These are phyloP conservation scores for Puccinia novopanici DNA, from an alignment of 1,284 basidiomycete species.

Conservation along the genomic window DNA sequence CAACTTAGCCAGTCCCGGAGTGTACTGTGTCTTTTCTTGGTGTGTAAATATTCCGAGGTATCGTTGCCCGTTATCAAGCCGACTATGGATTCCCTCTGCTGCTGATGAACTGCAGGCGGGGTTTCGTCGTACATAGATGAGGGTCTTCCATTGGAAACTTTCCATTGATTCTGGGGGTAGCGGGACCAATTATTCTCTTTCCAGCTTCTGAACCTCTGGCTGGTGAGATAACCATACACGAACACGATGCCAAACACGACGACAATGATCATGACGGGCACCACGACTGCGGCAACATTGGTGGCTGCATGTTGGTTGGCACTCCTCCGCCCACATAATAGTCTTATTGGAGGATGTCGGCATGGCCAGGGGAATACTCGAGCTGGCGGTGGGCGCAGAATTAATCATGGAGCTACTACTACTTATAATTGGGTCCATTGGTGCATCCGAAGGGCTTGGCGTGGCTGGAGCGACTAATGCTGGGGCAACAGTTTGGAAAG, in stretches of 20 bases:
- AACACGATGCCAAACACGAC: constrained; percentile 12
- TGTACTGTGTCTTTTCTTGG: constrained; percentile 18
- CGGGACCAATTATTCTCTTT: constrained; percentile 4
- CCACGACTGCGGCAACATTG: background rate
- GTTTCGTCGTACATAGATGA: background rate
- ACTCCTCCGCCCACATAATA: too few species aligned
- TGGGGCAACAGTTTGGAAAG: background rate
- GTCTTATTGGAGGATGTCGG: too few species aligned
- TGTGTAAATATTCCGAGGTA: too few species aligned
- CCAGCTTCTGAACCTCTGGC: constrained; percentile 25
- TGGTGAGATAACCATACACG: constrained; percentile 7
- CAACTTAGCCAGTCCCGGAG: constrained; percentile 22
- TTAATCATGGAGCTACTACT: background rate
- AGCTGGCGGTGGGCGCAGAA: constrained; percentile 17
- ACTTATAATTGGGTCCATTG: background rate
- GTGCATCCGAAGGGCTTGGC: background rate
- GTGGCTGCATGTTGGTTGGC: constrained; percentile 10
- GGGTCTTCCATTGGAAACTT: background rate
- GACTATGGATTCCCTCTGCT: constrained; percentile 12
- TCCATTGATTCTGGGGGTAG: constrained; percentile 4
- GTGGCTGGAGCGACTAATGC: background rate
- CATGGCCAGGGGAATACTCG: constrained; percentile 9
- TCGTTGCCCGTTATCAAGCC: background rate
- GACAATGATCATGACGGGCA: background rate
- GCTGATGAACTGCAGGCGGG: too few species aligned